Evolutionary conservation across 306 rosid genomes (phyloP).

Genomic region (Dryas octopetala): DNA sequence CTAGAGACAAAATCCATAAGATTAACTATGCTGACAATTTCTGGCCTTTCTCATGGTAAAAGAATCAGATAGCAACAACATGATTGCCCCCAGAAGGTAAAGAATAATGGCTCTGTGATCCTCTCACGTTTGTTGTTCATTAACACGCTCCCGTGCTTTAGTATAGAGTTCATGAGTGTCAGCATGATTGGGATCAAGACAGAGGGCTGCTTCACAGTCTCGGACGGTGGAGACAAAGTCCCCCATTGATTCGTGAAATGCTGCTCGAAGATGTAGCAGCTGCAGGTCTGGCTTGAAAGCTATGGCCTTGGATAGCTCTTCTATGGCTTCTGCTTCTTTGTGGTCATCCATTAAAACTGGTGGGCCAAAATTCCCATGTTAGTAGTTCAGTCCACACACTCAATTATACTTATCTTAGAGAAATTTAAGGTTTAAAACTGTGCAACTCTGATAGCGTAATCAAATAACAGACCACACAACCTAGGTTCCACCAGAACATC

Average conservation of each 20-base stretch:
- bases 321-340: slow-evolving; percentile 79
- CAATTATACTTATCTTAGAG: background rate
- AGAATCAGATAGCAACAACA: slow-evolving; percentile 30
- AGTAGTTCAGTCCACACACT: slow-evolving; percentile 14
- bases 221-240: slow-evolving; percentile 53
- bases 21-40: slow-evolving; percentile 25
- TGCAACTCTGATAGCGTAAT: background rate
- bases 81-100: slow-evolving; percentile 31
- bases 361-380: slow-evolving; percentile 35
- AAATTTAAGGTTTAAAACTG: background rate
- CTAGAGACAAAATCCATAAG: slow-evolving; percentile 22
- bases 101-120: slow-evolving; percentile 23
- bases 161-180: slow-evolving; percentile 64
- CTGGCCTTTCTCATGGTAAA: slow-evolving; percentile 17
- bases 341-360: slow-evolving; percentile 96
- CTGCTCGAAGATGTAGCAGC: slow-evolving; percentile 87
- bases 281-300: slow-evolving; percentile 76
- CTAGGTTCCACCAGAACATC: background rate
- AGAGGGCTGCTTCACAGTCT: slow-evolving; percentile 87
- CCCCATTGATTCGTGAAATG: slow-evolving; percentile 71
- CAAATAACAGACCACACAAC: background rate
- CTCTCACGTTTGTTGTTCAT: slow-evolving; percentile 43
- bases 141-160: slow-evolving; percentile 45
- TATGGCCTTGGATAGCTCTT: slow-evolving; percentile 72
- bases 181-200: slow-evolving; percentile 67